phyloP scores from a whole-genome alignment of 306 rosid species.

The Malus asiatica region DNA sequence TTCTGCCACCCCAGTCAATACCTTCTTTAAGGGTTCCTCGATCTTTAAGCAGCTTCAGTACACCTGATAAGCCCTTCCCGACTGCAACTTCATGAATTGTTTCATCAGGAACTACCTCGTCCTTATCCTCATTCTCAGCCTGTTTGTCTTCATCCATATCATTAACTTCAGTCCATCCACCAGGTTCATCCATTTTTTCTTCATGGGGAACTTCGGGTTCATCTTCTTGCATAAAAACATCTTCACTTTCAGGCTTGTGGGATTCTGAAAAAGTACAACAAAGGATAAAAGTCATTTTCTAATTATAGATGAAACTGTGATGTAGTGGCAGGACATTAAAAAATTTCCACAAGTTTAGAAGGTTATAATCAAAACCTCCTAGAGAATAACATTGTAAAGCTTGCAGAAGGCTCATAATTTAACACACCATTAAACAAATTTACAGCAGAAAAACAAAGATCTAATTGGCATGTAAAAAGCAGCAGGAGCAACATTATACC shows the following conservation, averaged over 20 bases:
- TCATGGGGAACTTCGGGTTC: slow-evolving; percentile 44
- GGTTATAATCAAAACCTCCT: not conserved
- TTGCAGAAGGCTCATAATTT: not conserved
- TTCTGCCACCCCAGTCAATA: slow-evolving; percentile 97
- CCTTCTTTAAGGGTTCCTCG: slow-evolving; percentile 91
- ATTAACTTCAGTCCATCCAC: slow-evolving; percentile 89
- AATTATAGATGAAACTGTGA: not conserved
- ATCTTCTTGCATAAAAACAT: slow-evolving; percentile 82
- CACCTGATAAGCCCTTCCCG: slow-evolving; percentile 89
- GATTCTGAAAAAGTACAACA: slow-evolving; percentile 53
- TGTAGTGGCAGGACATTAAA: not conserved
- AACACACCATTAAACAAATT: not conserved
- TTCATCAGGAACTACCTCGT: slow-evolving; percentile 65
- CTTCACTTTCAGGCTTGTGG: slow-evolving; percentile 71
- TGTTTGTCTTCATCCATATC: slow-evolving; percentile 47
- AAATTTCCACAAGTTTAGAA: not conserved
- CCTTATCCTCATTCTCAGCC: slow-evolving; percentile 45
- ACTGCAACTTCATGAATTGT: slow-evolving; percentile 84
- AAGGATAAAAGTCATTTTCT: not conserved
- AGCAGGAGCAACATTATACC: not conserved
- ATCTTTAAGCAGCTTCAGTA: slow-evolving; percentile 73
- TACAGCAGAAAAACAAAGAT: not conserved
- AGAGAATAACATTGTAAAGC: not conserved
- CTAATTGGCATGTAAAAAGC: not conserved
- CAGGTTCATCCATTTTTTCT: slow-evolving; percentile 42